Evolutionary conservation across 371 early-diverging fungal species (phyloP).

Genomic region (Cokeromyces recurvatus): DNA sequence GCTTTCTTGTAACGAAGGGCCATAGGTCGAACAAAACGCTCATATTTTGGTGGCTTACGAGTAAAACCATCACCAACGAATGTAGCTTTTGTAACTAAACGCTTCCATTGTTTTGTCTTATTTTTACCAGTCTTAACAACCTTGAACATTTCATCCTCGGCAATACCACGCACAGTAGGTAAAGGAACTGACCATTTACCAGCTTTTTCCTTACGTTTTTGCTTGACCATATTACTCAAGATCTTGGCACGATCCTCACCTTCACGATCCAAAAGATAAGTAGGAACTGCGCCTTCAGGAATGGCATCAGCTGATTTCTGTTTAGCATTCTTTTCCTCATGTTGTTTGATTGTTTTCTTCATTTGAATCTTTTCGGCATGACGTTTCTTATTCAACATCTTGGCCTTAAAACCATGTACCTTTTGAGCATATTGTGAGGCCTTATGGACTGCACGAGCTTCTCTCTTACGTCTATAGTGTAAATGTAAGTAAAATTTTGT

Average conservation of each 20-base stretch:
- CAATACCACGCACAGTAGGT: constrained; percentile 98
- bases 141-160: constrained; percentile 99
- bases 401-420: constrained; percentile 98
- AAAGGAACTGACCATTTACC: constrained; percentile 99
- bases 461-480: constrained; percentile 94
- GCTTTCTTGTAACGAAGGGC: constrained; percentile 99
- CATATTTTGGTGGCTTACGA: constrained; percentile 99
- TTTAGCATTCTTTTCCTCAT: constrained; percentile 94
- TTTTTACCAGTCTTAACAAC: constrained; percentile 97
- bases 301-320: constrained; percentile 83
- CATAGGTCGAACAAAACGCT: constrained; percentile 99
- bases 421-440: constrained; percentile 91
- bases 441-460: constrained; percentile 93
- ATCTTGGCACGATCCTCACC: constrained; percentile 95
- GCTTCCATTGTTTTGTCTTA: constrained; percentile 98
- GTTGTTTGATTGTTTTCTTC: constrained; percentile 99
- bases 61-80: constrained; percentile 99
- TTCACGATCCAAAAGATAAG: constrained; percentile 99
- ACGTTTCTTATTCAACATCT: constrained; percentile 98
- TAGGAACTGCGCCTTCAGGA: constrained; percentile 96
- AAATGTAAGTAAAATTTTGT: too few relatives aligned
- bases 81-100: constrained; percentile 99
- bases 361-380: constrained; percentile 99
- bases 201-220: constrained; percentile 99
- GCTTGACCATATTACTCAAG: constrained; percentile 98